Conservation (phyloP, 2,329 filamentous ascomycete species). For the Dactylonectria macrodidyma region DNA sequence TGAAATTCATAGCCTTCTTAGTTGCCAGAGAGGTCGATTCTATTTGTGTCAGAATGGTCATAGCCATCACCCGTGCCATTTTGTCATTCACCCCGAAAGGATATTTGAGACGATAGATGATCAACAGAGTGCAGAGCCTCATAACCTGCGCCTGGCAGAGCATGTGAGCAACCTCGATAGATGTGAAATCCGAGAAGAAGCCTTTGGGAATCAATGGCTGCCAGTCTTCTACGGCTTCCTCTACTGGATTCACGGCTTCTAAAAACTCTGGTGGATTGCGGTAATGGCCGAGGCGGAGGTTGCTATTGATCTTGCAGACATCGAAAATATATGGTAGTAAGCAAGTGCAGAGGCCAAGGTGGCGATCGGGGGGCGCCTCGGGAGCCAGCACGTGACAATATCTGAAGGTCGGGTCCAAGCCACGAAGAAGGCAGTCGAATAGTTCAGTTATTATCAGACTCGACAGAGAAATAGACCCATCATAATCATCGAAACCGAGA, state of each 20-base stretch:
- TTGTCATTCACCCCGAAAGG: slow-evolving; percentile 39
- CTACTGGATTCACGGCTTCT: slow-evolving; percentile 31
- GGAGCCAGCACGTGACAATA: slow-evolving; percentile 25
- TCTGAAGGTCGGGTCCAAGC: slow-evolving; percentile 41
- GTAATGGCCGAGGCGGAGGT: too few species aligned
- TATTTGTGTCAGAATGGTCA: slow-evolving; percentile 43
- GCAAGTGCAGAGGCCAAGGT: slow-evolving; percentile 43
- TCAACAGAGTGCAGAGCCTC: slow-evolving; percentile 40
- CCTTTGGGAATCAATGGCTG: slow-evolving; percentile 40
- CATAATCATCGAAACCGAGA: slow-evolving; percentile 9
- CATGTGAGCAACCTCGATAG: slow-evolving; percentile 47
- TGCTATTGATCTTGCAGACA: slow-evolving; percentile 29
- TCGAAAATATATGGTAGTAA: slow-evolving; percentile 47
- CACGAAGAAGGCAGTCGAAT: slow-evolving; percentile 43
- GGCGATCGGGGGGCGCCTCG: slow-evolving; percentile 42
- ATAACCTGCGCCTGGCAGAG: slow-evolving; percentile 48
- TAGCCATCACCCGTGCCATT: slow-evolving; percentile 38
- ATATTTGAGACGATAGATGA: slow-evolving; percentile 43
- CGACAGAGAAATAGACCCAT: slow-evolving; percentile 32
- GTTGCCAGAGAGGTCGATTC: slow-evolving; percentile 42
- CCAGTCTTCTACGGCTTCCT: slow-evolving; percentile 38
- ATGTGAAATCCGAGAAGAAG: slow-evolving; percentile 37
- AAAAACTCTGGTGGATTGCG: slow-evolving; percentile 7
- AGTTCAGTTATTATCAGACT: slow-evolving; percentile 44
- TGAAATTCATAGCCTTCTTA: slow-evolving; percentile 33